Base-by-base conservation (phyloP, 192 early-diverging fungal species). In the Oehlia diaphana region DNA sequence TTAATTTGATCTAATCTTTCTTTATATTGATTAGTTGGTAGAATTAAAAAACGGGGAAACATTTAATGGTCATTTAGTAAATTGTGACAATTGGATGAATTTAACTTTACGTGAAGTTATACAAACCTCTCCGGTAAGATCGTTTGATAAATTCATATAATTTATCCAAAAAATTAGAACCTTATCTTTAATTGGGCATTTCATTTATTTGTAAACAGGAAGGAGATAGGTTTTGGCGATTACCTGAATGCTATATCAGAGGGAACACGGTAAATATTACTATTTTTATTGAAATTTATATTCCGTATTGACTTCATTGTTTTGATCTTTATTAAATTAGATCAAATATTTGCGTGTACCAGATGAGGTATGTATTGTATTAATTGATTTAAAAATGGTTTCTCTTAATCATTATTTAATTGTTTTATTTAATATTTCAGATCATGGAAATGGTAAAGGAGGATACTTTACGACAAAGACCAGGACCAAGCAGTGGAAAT, bases 41-140 rank as follows among this genome's bases (percentile, higher is more conserved):
- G 97, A 99, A 82, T 84, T 99, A 71, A 99, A 99, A 83, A 96
- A 93, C 84, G 97, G 97, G 82, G 97, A 98, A 84, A 96, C 98
- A 35, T 99, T 96, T 85, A 98, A 97, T 82, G 98, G 98, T 13
- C 96, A 97, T 87, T 91, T 99, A 86, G 95, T 95, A 73, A 95
- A 92, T 81, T 98, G 96, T 87, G 95, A 98, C 84, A 95, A 95
- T 80, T 98, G 95, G 91, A 99, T 98, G 98, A 99, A 99, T 86
- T 88, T 99, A 82, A 95, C 93, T 53, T 87, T 99, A 33, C 91
- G 94, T 72, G 96, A 98, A 82, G 96, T 98, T 28, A 97, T 98
- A 80, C 93, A 94, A 83, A 99, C 97, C 0, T 92, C 91, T 0
- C 92, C 95, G 47, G 91, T 92, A 92, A 80, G n/a, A 61, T 28